Evolutionary conservation across 805 yeast species (phyloP).

Genomic region (Starmera dryadoides): DNA sequence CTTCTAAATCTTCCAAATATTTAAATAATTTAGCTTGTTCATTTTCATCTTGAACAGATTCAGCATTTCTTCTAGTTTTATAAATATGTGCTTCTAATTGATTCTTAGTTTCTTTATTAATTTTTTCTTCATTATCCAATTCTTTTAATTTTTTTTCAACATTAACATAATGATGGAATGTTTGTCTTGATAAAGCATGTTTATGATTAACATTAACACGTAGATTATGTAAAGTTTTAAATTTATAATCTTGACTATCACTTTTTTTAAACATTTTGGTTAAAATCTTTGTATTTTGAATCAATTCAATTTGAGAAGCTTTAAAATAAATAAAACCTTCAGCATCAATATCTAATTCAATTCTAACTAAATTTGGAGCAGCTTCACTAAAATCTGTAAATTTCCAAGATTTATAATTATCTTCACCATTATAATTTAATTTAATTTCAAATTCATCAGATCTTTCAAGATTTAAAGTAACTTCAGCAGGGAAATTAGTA

Average conservation of each 20-base stretch:
- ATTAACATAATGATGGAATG: conserved; percentile 37
- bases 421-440: conserved; percentile 60
- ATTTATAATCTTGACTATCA: not conserved
- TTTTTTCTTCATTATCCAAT: conserved; percentile 78
- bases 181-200: not conserved
- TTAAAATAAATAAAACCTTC: not conserved
- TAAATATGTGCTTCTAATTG: conserved; percentile 82
- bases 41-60: conserved; percentile 49
- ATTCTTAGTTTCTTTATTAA: conserved; percentile 83
- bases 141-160: conserved; percentile 58
- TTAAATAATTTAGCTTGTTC: conserved; percentile 62
- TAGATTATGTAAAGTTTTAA: not conserved
- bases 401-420: conserved; percentile 48
- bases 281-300: not conserved
- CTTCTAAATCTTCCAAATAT: conserved; percentile 64
- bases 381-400: conserved; percentile 44
- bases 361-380: conserved; percentile 4
- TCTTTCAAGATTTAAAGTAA: conserved; percentile 65
- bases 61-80: conserved; percentile 76
- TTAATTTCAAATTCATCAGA: conserved; percentile 54
- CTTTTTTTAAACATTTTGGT: not conserved
- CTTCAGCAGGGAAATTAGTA: conserved; percentile 69
- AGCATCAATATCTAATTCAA: not conserved
- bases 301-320: not conserved
- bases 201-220: not conserved